Conservation (phyloP, 495 filamentous ascomycete species). For the Aspergillus hancockii region DNA sequence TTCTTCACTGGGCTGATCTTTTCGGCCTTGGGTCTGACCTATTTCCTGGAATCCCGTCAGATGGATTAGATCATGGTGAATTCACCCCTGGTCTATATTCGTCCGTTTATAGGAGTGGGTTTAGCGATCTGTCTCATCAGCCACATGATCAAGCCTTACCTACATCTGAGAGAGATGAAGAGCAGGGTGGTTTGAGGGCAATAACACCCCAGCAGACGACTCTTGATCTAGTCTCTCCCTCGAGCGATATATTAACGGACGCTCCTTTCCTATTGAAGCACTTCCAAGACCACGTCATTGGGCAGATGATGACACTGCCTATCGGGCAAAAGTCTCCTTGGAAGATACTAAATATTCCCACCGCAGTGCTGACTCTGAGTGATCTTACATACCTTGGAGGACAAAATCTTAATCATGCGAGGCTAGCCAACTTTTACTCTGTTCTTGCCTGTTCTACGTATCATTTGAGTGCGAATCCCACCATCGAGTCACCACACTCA, state of each 20-base stretch:
- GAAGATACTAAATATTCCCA: slow-evolving; percentile 35
- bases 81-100: not conserved
- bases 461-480: slow-evolving; percentile 27
- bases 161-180: not conserved
- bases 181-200: not conserved
- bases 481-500: slow-evolving; percentile 12
- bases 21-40: slow-evolving; percentile 32
- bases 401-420: slow-evolving; percentile 31
- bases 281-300: slow-evolving; percentile 35
- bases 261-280: slow-evolving; percentile 32
- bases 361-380: slow-evolving; percentile 32
- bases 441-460: slow-evolving; percentile 33
- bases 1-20: slow-evolving; percentile 38
- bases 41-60: not conserved
- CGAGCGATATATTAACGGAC: slow-evolving; percentile 23
- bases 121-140: not conserved
- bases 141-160: not conserved
- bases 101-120: not conserved
- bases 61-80: not conserved
- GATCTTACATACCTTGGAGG: slow-evolving; percentile 34
- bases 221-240: slow-evolving; percentile 8
- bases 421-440: slow-evolving; percentile 34
- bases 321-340: slow-evolving; percentile 35
- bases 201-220: slow-evolving; percentile 15
- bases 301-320: slow-evolving; percentile 35